phyloP scores from a whole-genome alignment of 192 early-diverging fungal genomes.

The Gonapodya sp. region DNA sequence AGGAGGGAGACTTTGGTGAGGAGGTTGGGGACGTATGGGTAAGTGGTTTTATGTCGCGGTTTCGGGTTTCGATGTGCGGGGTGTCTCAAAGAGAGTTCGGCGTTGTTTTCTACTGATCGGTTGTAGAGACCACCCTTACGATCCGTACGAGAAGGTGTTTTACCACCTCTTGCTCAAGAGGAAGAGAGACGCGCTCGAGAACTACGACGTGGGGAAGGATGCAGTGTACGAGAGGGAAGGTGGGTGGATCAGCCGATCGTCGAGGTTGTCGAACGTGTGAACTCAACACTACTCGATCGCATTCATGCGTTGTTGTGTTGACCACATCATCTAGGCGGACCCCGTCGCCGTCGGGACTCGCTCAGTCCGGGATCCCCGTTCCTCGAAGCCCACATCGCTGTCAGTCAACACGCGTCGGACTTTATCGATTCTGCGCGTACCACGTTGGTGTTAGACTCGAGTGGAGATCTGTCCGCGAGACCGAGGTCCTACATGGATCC shows the following conservation, averaged over 20 bases:
- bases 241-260: too few species aligned
- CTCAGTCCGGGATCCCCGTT: background rate
- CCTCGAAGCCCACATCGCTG: background rate
- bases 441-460: background rate
- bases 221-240: conserved; percentile 28
- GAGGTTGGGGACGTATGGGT: conserved; percentile 23
- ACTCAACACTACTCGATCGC: too few species aligned
- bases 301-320: too few species aligned
- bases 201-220: conserved; percentile 27
- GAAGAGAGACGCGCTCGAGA: conserved; percentile 38
- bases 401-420: background rate
- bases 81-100: background rate
- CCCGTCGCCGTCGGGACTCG: background rate
- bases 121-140: background rate
- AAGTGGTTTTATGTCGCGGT: background rate
- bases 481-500: too few species aligned
- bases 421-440: background rate
- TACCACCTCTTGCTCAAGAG: conserved; percentile 36
- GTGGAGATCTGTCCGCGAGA: too few species aligned
- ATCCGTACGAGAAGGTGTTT: conserved; percentile 36
- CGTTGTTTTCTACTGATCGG: too few species aligned
- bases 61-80: conserved; percentile 11
- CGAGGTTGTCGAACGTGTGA: too few species aligned
- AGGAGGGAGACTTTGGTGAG: conserved; percentile 15
- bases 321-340: background rate